These are phyloP conservation scores for Cercospora canescens DNA, from an alignment of 2,329 filamentous ascomycete genomes.

Conservation along the genomic window DNA sequence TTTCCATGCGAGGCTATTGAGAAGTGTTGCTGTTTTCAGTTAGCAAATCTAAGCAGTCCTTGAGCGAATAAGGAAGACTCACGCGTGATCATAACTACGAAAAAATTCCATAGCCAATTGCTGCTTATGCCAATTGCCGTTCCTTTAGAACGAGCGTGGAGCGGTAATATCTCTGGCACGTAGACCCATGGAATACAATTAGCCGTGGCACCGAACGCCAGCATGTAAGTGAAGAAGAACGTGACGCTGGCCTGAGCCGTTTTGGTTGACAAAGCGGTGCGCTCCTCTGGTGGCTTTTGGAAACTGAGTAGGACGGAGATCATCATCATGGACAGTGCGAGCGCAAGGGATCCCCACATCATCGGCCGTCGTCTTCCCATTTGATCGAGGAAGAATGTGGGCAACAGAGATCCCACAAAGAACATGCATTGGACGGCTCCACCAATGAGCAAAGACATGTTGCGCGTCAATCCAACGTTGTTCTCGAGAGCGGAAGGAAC, in stretches of 20 bases:
- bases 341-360: constrained; percentile 37
- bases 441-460: constrained; percentile 49
- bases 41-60: constrained; percentile 27
- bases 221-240: constrained; percentile 51
- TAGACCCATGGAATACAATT: constrained; percentile 55
- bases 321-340: constrained; percentile 43
- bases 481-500: constrained; percentile 47
- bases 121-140: constrained; percentile 51
- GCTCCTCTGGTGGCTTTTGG: constrained; percentile 33
- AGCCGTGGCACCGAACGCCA: constrained; percentile 41
- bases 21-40: constrained; percentile 5
- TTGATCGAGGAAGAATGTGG: constrained; percentile 49
- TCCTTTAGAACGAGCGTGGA: constrained; percentile 52
- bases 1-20: constrained; percentile 47
- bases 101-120: constrained; percentile 54
- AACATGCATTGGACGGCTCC: constrained; percentile 47
- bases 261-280: constrained; percentile 30
- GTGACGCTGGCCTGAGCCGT: constrained; percentile 50
- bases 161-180: constrained; percentile 52
- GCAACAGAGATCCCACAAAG: constrained; percentile 45
- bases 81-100: constrained; percentile 34
- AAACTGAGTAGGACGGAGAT: constrained; percentile 46
- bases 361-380: constrained; percentile 39
- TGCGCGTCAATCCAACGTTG: constrained; percentile 48
- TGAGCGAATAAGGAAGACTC: not conserved